Base-by-base conservation (phyloP, 129 eudicot species). In the Dittrichia graveolens region DNA sequence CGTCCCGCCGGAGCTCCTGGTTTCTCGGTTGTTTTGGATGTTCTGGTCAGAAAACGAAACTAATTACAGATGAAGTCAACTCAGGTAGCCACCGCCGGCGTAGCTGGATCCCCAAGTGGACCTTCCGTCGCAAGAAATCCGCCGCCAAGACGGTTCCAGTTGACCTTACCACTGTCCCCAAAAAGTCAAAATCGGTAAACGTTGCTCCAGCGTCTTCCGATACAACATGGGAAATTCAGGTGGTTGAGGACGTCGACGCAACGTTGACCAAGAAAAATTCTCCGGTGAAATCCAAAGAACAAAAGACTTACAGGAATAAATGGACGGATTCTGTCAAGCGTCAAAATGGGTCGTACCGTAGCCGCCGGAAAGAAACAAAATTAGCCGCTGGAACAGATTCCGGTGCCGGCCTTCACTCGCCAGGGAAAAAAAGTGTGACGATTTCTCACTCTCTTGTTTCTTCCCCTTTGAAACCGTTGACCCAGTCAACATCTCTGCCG, bases 21-120 rank as follows among this genome's bases (percentile, higher is more conserved):
- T 83, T 78, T 53, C 66, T 81, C 58, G 77, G 80, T 50, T 83
- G 91, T 54, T 86, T 81, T 40, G 80, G 88, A 16, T 72, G 50
- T 52, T 61, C 82, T 40, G 54, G 62, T 48, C 12, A 59, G 55
- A 66, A 43, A 7, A 75, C 41, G 24, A 38, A 60, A 3, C 59
- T 40, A 24, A 24, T 24, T 8, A 57, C 37, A 35, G 79, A 78
- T 11, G 47, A 64, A 79, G 81, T 77, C 75, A 81, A 81, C 78
- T 48, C 81, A 7, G 16, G 56, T 41, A 59, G 34, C 52, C 76
- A 53, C 16, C 80, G 77, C 10, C 80, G 70, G 13, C 83, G 63
- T 44, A 41, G 52, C 8, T 77, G 82, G 83, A 43, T 71, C 44
- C 70, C 65, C 35, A 76, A 67, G 52, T 70, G 69, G 49, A 58